Conservation (phyloP, 2,329 filamentous ascomycete genomes). For the Epichloe sylvatica region DNA sequence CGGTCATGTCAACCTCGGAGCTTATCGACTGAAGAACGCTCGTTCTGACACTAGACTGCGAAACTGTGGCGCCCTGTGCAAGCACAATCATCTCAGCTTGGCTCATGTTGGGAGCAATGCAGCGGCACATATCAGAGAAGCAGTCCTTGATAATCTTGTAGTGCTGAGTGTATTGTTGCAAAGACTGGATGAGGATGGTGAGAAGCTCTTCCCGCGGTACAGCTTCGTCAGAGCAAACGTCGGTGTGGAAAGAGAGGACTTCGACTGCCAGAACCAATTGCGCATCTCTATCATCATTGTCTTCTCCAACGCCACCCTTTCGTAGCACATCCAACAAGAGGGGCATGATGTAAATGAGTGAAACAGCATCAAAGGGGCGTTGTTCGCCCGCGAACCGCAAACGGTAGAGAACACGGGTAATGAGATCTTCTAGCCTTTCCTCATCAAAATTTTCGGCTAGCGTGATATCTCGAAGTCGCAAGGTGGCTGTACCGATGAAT, state of each 20-base stretch:
- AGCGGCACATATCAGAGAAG: conserved; percentile 71
- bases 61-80: conserved; percentile 64
- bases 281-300: conserved; percentile 68
- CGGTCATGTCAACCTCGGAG: conserved; percentile 80
- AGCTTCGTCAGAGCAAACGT: conserved; percentile 57
- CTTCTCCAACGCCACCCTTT: conserved; percentile 61
- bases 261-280: conserved; percentile 83
- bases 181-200: conserved; percentile 57
- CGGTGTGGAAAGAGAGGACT: conserved; percentile 77
- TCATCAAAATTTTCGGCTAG: conserved; percentile 58
- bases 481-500: conserved; percentile 77
- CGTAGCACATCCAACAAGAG: conserved; percentile 66
- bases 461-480: conserved; percentile 64
- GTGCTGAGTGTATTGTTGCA: conserved; percentile 83
- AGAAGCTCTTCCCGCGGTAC: conserved; percentile 67
- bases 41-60: conserved; percentile 66
- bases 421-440: conserved; percentile 70
- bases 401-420: conserved; percentile 82
- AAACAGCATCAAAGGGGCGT: conserved; percentile 79
- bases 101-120: conserved; percentile 68
- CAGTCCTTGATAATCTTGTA: conserved; percentile 94
- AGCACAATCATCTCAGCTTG: conserved; percentile 59
- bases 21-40: conserved; percentile 82
- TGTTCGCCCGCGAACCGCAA: conserved; percentile 84
- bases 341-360: conserved; percentile 75